Evolutionary conservation across 179 eudicot genomes (phyloP), one percentile per base, ranked within the genome.

Genomic region (Silene vulgaris): DNA sequence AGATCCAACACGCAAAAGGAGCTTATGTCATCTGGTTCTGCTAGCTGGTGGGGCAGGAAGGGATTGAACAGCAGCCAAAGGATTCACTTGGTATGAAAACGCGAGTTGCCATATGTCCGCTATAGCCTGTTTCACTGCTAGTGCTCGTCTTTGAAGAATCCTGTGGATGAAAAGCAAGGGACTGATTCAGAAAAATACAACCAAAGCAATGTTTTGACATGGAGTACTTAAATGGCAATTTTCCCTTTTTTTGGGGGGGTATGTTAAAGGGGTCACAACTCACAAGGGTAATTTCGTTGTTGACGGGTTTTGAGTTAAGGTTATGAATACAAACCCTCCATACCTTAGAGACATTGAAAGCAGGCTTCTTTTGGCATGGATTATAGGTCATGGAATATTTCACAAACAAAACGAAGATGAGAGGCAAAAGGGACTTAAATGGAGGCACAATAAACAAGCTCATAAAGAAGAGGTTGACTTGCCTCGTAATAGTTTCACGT

Each of bases 61-160:
- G 0, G 96, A 73, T 79, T 94, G 92, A 52, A 90, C 90, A 48
- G 97, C 99, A 76, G 99, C 99, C 54, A 95, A 78, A 77, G 99
- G 99, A 80, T 95, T 92, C 83, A 95, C 97, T 83, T 95, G 99
- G 85, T 95, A 90, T 21, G 99, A 92, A 81, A 95, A 92, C 40
- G 93, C 97, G 80, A 95, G 93, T 73, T 85, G 89, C 99, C 99
- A 95, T 74, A 95, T 71, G 80, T 95, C 99, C 68, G 79, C 66
- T 63, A 89, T 37, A 66, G 84, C 88, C 81, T 89, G 89, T 85
- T 84, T 95, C 80, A 88, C 13, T 9, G 86, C 84, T 50, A 75
- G 11, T 56, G 86, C 88, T 54, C 84, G 88, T 57, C 82, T 80
- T 73, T 28, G 82, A 21, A 87, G 72, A 75, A 71, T 70, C 77